phyloP scores from a whole-genome alignment of 2,329 filamentous ascomycete genomes.

The Aspergillus ochraceoroseus region DNA sequence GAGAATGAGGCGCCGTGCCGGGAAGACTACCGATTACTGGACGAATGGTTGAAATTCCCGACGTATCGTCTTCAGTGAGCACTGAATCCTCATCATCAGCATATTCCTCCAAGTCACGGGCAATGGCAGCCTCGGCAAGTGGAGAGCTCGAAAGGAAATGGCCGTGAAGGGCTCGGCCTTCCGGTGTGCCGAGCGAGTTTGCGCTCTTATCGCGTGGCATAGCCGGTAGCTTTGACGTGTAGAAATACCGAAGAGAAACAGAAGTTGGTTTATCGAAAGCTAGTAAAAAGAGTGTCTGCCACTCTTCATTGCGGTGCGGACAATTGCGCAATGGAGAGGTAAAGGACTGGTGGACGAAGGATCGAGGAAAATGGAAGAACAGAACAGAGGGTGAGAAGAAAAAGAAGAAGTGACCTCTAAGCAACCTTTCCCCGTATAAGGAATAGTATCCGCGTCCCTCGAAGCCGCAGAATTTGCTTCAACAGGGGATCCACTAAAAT shows the following conservation, averaged over 20 bases:
- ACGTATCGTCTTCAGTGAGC: slow-evolving; percentile 37
- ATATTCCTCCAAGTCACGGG: slow-evolving; percentile 62
- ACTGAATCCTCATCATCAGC: slow-evolving; percentile 50
- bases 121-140: slow-evolving; percentile 61
- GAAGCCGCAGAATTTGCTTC: slow-evolving; percentile 8
- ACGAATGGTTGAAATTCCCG: slow-evolving; percentile 41
- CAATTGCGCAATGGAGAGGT: slow-evolving; percentile 1
- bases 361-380: slow-evolving; percentile 3
- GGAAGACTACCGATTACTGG: slow-evolving; percentile 38
- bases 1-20: slow-evolving; percentile 43
- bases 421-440: too few species aligned
- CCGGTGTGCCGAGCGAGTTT: slow-evolving; percentile 26
- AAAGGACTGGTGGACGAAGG: neutral
- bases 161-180: slow-evolving; percentile 31
- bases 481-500: slow-evolving; percentile 6
- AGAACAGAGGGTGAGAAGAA: slow-evolving; percentile 10
- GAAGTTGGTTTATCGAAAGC: neutral
- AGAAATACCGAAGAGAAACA: neutral
- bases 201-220: slow-evolving; percentile 30
- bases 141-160: slow-evolving; percentile 59
- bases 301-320: neutral
- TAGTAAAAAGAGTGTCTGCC: neutral
- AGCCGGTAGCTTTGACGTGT: slow-evolving; percentile 14
- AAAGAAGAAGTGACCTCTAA: too few species aligned
- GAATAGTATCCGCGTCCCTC: too few species aligned